These are phyloP conservation scores for Collybiopsis luxurians DNA, from an alignment of 768 basidiomycete species.

Conservation along the genomic window DNA sequence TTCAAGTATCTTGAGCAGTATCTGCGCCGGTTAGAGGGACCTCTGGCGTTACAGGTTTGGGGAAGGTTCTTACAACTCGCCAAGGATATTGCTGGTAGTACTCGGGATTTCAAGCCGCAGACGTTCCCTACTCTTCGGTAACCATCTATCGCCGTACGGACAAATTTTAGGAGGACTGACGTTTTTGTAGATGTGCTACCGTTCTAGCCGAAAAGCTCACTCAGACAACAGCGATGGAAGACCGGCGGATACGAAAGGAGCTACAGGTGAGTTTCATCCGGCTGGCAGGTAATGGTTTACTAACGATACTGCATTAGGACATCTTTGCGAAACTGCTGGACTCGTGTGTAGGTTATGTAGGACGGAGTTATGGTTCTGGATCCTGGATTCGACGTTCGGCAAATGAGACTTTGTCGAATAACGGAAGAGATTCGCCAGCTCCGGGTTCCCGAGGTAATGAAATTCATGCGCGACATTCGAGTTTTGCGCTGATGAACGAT, in stretches of 20 bases:
- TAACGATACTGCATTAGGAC: conserved; percentile 45
- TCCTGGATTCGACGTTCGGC: conserved; percentile 76
- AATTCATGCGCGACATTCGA: background rate
- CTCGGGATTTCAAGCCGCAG: conserved; percentile 68
- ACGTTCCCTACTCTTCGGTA: conserved; percentile 74
- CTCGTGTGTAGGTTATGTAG: conserved; percentile 68
- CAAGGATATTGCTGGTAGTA: conserved; percentile 68
- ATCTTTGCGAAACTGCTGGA: conserved; percentile 85
- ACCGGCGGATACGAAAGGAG: conserved; percentile 83
- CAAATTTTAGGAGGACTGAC: background rate
- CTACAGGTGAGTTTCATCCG: conserved; percentile 55
- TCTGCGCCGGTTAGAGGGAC: conserved; percentile 78
- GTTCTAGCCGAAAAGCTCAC: conserved; percentile 79
- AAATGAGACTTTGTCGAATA: conserved; percentile 57
- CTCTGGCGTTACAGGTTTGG: conserved; percentile 94
- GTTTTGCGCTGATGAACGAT: background rate
- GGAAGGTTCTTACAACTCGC: conserved; percentile 69
- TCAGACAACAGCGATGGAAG: conserved; percentile 90
- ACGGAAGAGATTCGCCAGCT: conserved; percentile 71
- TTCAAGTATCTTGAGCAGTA: conserved; percentile 91
- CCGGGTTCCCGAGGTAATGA: conserved; percentile 31
- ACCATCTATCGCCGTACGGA: conserved; percentile 10
- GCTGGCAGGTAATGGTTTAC: background rate
- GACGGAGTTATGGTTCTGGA: conserved; percentile 69
- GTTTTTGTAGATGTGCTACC: conserved; percentile 61